phyloP scores from a whole-genome alignment of 768 basidiomycete species.

The Boletus subcaerulescens region DNA sequence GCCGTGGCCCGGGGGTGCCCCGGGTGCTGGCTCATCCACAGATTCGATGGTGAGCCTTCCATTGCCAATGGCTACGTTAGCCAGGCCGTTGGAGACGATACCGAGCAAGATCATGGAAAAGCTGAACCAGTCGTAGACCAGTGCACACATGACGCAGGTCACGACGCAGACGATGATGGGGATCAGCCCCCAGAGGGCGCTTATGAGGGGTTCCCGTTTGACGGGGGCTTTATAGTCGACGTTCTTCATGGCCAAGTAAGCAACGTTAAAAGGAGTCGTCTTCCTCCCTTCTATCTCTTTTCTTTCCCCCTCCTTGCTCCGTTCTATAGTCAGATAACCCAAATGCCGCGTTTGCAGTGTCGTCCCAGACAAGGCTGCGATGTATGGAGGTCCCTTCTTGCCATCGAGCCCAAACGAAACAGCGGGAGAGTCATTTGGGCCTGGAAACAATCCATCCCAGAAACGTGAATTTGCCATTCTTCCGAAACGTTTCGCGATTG shows the following conservation, averaged over 20 bases:
- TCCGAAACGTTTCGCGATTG: slow-evolving; percentile 32
- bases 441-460: slow-evolving; percentile 35
- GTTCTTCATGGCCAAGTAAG: slow-evolving; percentile 16
- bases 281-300: neutral
- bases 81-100: slow-evolving; percentile 29
- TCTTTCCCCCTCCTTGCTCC: neutral
- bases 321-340: slow-evolving; percentile 23
- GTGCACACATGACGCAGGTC: slow-evolving; percentile 22
- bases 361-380: slow-evolving; percentile 30
- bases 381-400: slow-evolving; percentile 27
- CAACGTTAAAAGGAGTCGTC: slow-evolving; percentile 9
- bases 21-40: slow-evolving; percentile 11
- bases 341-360: slow-evolving; percentile 27
- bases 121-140: slow-evolving; percentile 27
- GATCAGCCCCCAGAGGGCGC: slow-evolving; percentile 18
- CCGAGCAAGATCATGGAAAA: slow-evolving; percentile 33
- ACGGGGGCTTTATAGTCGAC: slow-evolving; percentile 4
- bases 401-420: slow-evolving; percentile 30
- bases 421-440: slow-evolving; percentile 25
- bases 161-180: slow-evolving; percentile 23
- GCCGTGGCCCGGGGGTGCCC: slow-evolving; percentile 29
- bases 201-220: neutral
- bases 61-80: slow-evolving; percentile 24
- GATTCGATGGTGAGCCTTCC: slow-evolving; percentile 17
- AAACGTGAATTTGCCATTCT: slow-evolving; percentile 29